Percentiles rank a stretch among this genome's conserved stretches.
phyloP scores from a whole-genome alignment of 2,329 filamentous ascomycete genomes.

The Pleoardoris graminearum region DNA sequence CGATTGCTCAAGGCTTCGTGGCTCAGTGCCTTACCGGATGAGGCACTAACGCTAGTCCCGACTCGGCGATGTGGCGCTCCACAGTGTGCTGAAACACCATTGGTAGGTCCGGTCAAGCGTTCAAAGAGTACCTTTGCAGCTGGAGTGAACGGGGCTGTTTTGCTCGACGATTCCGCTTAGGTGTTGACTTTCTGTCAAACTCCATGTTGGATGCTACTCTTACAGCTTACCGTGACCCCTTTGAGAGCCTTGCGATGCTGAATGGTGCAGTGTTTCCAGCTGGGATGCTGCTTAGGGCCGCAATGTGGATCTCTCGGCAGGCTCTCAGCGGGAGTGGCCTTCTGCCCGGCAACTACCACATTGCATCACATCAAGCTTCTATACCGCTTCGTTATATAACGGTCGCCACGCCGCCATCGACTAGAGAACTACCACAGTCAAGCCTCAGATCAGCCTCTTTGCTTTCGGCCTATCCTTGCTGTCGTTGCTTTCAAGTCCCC shows the following conservation, averaged over 20 bases:
- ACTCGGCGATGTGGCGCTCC: slow-evolving; percentile 31
- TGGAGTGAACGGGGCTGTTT: slow-evolving; percentile 1
- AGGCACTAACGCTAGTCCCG: slow-evolving; percentile 25
- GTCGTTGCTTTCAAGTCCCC: slow-evolving; percentile 1
- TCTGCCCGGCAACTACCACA: slow-evolving; percentile 28
- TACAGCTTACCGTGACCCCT: slow-evolving; percentile 34
- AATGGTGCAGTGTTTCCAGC: slow-evolving; percentile 40
- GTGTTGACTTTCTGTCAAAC: slow-evolving; percentile 23
- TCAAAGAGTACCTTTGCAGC: slow-evolving; percentile 2
- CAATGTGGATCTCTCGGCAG: slow-evolving; percentile 43
- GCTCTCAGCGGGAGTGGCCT: slow-evolving; percentile 43
- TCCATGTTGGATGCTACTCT: slow-evolving; percentile 33
- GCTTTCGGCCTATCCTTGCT: slow-evolving; percentile 3
- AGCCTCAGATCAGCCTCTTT: slow-evolving; percentile 15
- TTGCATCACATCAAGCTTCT: slow-evolving; percentile 28
- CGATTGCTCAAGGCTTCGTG: slow-evolving; percentile 24
- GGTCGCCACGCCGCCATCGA: slow-evolving; percentile 37
- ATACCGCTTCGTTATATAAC: slow-evolving; percentile 38
- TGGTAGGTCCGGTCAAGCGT: slow-evolving; percentile 25
- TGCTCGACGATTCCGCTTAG: slow-evolving; percentile 28
- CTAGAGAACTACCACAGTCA: slow-evolving; percentile 25
- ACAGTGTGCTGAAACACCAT: slow-evolving; percentile 33
- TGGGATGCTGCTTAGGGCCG: slow-evolving; percentile 40
- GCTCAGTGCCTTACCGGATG: slow-evolving; percentile 32
- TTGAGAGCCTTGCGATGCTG: slow-evolving; percentile 36